Conservation (phyloP, 208 protist species). For the Leishmania mexicana region DNA sequence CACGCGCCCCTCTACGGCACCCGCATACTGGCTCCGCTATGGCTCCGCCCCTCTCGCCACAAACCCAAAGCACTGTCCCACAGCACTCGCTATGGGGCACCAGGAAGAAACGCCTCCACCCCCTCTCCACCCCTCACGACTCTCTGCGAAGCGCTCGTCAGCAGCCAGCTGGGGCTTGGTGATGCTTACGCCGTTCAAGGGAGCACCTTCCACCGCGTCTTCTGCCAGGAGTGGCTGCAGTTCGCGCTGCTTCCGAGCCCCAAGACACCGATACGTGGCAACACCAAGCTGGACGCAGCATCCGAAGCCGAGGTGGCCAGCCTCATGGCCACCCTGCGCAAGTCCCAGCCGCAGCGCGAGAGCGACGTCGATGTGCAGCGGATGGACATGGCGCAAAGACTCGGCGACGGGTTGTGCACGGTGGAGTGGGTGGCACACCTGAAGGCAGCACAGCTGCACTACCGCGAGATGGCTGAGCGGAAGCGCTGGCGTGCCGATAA, state of each 20-base stretch:
- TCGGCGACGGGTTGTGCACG: slow-evolving; percentile 26
- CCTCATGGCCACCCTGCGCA: neutral
- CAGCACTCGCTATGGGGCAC: neutral
- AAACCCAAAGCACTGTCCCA: neutral
- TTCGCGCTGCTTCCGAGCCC: slow-evolving; percentile 15
- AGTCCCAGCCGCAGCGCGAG: neutral
- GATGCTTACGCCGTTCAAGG: slow-evolving; percentile 1
- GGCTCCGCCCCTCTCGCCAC: slow-evolving; percentile 8
- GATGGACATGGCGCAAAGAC: slow-evolving; percentile 16
- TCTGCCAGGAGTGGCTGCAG: slow-evolving; percentile 32
- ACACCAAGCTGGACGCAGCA: no score
- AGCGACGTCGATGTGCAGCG: neutral
- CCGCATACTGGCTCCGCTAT: slow-evolving; percentile 22
- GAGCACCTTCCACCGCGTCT: slow-evolving; percentile 13
- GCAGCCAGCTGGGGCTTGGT: slow-evolving; percentile 14
- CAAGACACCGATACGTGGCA: neutral
- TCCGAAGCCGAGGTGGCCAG: neutral
- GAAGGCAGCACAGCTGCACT: slow-evolving; percentile 31
- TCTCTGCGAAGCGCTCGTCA: slow-evolving; percentile 26
- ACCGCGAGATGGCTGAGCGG: slow-evolving; percentile 11
- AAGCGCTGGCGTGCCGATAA: neutral
- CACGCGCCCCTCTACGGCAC: slow-evolving; percentile 36
- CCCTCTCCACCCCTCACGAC: slow-evolving; percentile 12
- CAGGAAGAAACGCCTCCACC: neutral
- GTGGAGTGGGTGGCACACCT: slow-evolving; percentile 37